phyloP scores from a whole-genome alignment of 805 yeast genomes.

The Yamadazyma kitorensis region DNA sequence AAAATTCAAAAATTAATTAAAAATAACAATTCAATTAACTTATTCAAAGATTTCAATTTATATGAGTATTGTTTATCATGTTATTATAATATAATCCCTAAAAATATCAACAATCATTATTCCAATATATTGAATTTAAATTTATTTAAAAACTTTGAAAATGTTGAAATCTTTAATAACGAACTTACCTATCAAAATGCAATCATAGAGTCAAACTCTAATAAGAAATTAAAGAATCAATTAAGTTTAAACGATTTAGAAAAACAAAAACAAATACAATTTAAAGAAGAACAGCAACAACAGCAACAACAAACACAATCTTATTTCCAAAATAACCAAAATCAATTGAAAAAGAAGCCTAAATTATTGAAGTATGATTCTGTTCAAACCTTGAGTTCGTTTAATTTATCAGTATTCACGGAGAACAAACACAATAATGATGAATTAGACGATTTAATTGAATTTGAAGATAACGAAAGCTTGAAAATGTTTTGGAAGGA shows the following conservation, averaged over 20 bases:
- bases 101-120: conserved; percentile 35
- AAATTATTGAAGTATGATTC: conserved; percentile 9
- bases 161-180: conserved; percentile 25
- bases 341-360: conserved; percentile 3
- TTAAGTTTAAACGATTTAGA: conserved; percentile 19
- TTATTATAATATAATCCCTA: conserved; percentile 35
- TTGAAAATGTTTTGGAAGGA: conserved; percentile 14
- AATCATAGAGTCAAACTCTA: conserved; percentile 20
- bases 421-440: conserved; percentile 8
- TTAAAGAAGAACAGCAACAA: conserved; percentile 1
- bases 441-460: conserved; percentile 13
- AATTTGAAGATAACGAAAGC: conserved; percentile 16
- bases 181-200: conserved; percentile 26
- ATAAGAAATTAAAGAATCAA: conserved; percentile 24
- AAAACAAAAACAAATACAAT: conserved; percentile 3
- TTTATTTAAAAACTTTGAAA: conserved; percentile 37
- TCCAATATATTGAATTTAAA: conserved; percentile 32
- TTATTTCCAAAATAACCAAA: background rate
- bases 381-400: conserved; percentile 10
- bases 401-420: conserved; percentile 12
- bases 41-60: conserved; percentile 31
- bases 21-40: conserved; percentile 26
- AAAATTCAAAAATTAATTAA: conserved; percentile 34
- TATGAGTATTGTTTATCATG: conserved; percentile 41
- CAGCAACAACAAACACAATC: background rate